Conservation (phyloP, 2,329 filamentous ascomycete species). For the Hirsutella rhossiliensis region DNA sequence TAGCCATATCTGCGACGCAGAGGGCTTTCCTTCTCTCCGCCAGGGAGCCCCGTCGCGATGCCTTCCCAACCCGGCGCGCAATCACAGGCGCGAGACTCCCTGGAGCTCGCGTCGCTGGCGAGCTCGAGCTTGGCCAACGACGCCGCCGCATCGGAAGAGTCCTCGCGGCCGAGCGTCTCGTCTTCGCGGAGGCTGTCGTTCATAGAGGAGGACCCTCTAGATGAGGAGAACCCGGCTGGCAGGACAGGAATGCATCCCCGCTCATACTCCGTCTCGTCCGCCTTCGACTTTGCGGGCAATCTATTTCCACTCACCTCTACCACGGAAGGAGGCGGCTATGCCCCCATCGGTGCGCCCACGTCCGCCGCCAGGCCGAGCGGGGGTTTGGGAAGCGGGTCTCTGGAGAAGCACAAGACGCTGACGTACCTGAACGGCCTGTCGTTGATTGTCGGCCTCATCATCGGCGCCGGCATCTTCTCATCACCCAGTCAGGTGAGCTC, state of each 20-base stretch:
- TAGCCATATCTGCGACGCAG: not conserved
- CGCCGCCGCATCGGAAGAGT: slow-evolving; percentile 47
- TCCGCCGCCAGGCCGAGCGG: slow-evolving; percentile 33
- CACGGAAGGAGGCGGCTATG: slow-evolving; percentile 59
- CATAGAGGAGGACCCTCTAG: slow-evolving; percentile 64
- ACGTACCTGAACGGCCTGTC: slow-evolving; percentile 91
- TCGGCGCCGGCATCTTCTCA: slow-evolving; percentile 93
- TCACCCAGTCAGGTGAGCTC: slow-evolving; percentile 86
- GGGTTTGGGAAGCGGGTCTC: slow-evolving; percentile 57
- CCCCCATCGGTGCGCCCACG: slow-evolving; percentile 69
- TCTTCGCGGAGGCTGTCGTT: slow-evolving; percentile 89
- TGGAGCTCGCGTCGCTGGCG: slow-evolving; percentile 90
- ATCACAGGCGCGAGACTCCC: slow-evolving; percentile 64
- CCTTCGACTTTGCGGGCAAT: slow-evolving; percentile 90
- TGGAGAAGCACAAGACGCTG: slow-evolving; percentile 92
- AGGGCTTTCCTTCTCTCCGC: not conserved
- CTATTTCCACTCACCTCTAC: slow-evolving; percentile 87
- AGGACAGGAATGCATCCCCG: slow-evolving; percentile 30
- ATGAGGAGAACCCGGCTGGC: slow-evolving; percentile 38
- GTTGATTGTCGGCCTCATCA: slow-evolving; percentile 83
- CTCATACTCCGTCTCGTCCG: slow-evolving; percentile 82
- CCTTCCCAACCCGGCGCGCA: slow-evolving; percentile 25
- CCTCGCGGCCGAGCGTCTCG: slow-evolving; percentile 74
- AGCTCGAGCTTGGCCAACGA: slow-evolving; percentile 54
- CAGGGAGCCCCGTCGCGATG: slow-evolving; percentile 24